These are phyloP conservation scores for Fraxinus greggii DNA, from an alignment of 305 asterid genomes.

Conservation along the genomic window DNA sequence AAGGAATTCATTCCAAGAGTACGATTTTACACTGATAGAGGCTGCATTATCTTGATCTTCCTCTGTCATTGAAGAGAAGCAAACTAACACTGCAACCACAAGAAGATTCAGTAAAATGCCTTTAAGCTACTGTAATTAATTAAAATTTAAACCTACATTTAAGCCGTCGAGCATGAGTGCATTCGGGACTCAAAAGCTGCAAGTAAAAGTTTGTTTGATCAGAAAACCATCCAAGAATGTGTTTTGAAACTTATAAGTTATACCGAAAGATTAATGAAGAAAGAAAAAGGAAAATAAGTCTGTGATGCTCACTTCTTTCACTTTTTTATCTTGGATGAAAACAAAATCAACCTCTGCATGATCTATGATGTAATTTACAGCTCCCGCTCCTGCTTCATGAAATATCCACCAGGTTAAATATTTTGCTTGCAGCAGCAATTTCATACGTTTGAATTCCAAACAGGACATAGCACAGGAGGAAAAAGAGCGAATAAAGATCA, in stretches of 20 bases:
- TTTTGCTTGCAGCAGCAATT: background rate
- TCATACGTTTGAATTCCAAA: background rate
- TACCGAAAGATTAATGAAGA: conserved; percentile 13
- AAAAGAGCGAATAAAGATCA: background rate
- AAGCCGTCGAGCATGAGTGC: conserved; percentile 66
- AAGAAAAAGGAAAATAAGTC: conserved; percentile 13
- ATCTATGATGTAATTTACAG: conserved; percentile 74
- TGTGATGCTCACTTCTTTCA: conserved; percentile 58
- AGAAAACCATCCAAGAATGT: background rate
- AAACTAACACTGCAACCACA: conserved; percentile 63
- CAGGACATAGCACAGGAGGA: background rate
- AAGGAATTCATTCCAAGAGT: conserved; percentile 74
- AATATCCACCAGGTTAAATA: conserved; percentile 3
- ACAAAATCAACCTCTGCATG: conserved; percentile 86
- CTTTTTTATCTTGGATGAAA: conserved; percentile 81
- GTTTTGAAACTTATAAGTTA: conserved; percentile 5
- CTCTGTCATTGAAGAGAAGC: conserved; percentile 69
- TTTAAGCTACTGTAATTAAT: conserved; percentile 9
- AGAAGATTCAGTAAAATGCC: conserved; percentile 19
- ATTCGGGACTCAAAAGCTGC: conserved; percentile 77
- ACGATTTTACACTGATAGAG: conserved; percentile 51
- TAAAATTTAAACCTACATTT: conserved; percentile 47
- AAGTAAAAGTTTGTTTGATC: conserved; percentile 5
- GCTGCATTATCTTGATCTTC: conserved; percentile 54
- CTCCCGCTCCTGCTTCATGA: conserved; percentile 71